Conservation (phyloP, 139 green algal species). For the Coelastrella sp. region DNA sequence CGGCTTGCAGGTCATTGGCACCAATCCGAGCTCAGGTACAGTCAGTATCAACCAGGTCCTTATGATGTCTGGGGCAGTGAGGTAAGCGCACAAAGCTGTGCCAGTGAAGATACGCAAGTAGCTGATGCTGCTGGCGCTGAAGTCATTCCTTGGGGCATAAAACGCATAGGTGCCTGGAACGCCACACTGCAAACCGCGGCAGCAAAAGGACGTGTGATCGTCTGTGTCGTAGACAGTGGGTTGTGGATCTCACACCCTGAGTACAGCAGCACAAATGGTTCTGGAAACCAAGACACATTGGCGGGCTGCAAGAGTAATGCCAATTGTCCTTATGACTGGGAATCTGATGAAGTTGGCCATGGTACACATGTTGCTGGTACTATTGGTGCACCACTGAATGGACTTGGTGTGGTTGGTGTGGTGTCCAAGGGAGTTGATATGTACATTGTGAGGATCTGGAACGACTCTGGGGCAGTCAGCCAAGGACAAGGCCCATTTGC, state of each 20-base stretch:
- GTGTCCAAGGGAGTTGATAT: conserved; percentile 18
- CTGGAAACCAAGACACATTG: not conserved
- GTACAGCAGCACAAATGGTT: not conserved
- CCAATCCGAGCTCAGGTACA: not conserved
- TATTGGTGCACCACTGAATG: conserved; percentile 33
- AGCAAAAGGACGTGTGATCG: not conserved
- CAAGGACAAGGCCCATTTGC: conserved; percentile 45
- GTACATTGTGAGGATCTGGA: conserved; percentile 42
- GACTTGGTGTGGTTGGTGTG: conserved; percentile 33
- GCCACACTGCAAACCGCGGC: not conserved
- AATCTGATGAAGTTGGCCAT: conserved; percentile 34
- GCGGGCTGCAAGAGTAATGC: not conserved
- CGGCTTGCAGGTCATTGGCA: conserved; percentile 18
- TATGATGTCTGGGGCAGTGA: conserved; percentile 36
- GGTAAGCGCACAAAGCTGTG: not conserved
- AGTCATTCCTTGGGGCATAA: conserved; percentile 45
- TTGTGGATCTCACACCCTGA: conserved; percentile 19
- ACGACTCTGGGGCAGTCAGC: conserved; percentile 42
- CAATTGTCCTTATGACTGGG: conserved; percentile 31
- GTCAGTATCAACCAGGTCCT: not conserved
- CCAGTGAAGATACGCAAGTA: not conserved
- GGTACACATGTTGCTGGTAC: conserved; percentile 46
- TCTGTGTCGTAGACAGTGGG: conserved; percentile 50
- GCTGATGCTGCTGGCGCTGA: not conserved
- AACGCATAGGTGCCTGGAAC: conserved; percentile 7